Evolutionary conservation across 768 basidiomycete genomes (phyloP), one percentile per base, ranked within the genome.

Genomic region (Punctularia strigosozonata): DNA sequence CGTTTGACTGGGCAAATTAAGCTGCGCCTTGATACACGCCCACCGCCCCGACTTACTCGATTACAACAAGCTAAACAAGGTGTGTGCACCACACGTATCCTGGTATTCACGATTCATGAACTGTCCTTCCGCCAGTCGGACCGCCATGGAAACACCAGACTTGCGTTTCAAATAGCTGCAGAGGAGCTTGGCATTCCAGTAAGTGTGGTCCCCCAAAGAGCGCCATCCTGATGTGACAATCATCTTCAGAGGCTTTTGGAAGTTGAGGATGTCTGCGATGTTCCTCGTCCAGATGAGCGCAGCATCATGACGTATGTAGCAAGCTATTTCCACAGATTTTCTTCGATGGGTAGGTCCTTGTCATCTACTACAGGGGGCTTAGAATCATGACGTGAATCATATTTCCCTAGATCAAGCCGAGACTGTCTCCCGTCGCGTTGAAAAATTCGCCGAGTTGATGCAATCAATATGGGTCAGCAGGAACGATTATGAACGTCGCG

Each of bases 271-370:
- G 59, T 99, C 22, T 92, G 89, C 48, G 89, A 91, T 52, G 75
- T 79, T 0, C 65, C 65, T n/a, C 74, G 71, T 34, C 94, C 94
- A 0, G 95, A 99, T 56, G 95, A 99, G 60, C 79, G 90, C 25
- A 89, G 85, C 58, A 87, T 97, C 8, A 97, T 97, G 89, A 97
- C 91, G 4, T 98, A 97, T 48, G 83, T 99, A 33, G 95, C 95
- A 24, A 87, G 87, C 50, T 98, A 73, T 61, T 99, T 99, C 69
- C 95, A 98, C 54, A 92, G 94, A 0, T 99, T 99, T 57, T 94
- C 91, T 0, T 80, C 87, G 1, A 92, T 95, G 82, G 89, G 92
- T 92, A 47, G 37, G 74, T 59, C 15, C 31, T 25, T 25, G 23
- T 37, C 37, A 7, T 22, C 0, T n/a, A 44, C 20, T 15, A 6